Percentiles rank a stretch among this genome's conserved stretches.
Conservation (phyloP, 148 eudicot genomes). For the Fagopyrum esculentum region DNA sequence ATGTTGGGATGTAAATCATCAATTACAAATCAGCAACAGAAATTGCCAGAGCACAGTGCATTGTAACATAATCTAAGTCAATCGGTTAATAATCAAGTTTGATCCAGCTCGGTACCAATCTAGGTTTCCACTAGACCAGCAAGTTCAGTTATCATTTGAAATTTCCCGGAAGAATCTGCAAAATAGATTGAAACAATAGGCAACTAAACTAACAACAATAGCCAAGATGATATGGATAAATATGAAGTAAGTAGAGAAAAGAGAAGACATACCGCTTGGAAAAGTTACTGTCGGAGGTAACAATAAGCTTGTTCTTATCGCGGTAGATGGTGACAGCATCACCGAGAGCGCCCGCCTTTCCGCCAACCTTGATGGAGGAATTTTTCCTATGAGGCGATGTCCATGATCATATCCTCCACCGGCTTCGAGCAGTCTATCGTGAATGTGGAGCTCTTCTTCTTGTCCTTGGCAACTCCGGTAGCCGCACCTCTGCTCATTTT, state of each 20-base stretch:
- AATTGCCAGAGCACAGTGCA: not conserved
- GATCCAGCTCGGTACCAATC: not conserved
- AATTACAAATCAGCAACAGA: not conserved
- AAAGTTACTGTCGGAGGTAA: constrained; percentile 49
- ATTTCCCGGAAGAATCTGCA: no score
- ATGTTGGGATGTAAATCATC: not conserved
- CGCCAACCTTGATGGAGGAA: constrained; percentile 72
- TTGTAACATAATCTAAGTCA: not conserved
- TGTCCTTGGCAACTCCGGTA: constrained; percentile 37
- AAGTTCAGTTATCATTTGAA: not conserved
- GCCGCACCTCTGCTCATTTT: constrained; percentile 52
- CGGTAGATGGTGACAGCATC: constrained; percentile 59
- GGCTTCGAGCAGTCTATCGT: constrained; percentile 64
- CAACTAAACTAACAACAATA: not conserved
- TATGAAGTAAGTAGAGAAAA: no score
- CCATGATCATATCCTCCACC: constrained; percentile 80
- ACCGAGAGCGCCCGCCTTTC: constrained; percentile 67
- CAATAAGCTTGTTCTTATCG: constrained; percentile 62
- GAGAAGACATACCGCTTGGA: constrained; percentile 42
- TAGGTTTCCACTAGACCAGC: not conserved
- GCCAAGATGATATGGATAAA: not conserved
- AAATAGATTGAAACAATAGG: not conserved
- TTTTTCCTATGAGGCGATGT: constrained; percentile 67
- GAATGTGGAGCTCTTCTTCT: constrained; percentile 57
- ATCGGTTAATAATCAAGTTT: not conserved